Evolutionary conservation across 2,329 filamentous ascomycete species (phyloP).

Genomic region (Fusarium cyanostomum): DNA sequence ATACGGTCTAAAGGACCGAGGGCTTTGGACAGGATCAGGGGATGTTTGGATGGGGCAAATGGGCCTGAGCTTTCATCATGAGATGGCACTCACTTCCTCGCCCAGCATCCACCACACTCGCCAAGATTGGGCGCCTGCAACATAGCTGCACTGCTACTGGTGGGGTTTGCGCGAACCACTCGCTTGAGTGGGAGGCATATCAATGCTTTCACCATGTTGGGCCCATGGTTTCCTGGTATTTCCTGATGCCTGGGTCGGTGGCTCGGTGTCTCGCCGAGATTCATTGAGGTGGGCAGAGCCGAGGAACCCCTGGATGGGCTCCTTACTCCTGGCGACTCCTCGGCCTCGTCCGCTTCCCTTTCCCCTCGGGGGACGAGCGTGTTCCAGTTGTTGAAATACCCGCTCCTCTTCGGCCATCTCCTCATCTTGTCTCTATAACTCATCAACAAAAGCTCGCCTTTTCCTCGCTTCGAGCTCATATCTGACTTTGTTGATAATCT

Average conservation of each 20-base stretch:
- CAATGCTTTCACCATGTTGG: constrained; percentile 12
- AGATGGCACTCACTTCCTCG: constrained; percentile 24
- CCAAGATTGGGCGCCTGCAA: constrained; percentile 9
- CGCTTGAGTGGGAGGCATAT: constrained; percentile 12
- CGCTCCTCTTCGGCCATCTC: constrained; percentile 11
- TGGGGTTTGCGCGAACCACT: constrained; percentile 18
- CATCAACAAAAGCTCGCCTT: constrained; percentile 2
- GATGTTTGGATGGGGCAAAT: constrained; percentile 18
- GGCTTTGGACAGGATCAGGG: constrained; percentile 17
- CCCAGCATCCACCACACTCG: constrained; percentile 6
- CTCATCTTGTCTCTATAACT: constrained; percentile 10
- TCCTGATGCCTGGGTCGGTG: constrained; percentile 18
- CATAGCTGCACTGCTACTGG: constrained; percentile 10
- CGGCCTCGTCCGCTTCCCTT: constrained; percentile 16
- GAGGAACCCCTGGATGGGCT: constrained; percentile 12
- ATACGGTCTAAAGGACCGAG: constrained; percentile 21
- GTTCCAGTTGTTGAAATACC: constrained; percentile 23
- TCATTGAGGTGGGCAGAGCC: constrained; percentile 18
- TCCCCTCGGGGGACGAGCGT: constrained; percentile 13
- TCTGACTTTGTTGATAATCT: neutral
- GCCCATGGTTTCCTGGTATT: constrained; percentile 8
- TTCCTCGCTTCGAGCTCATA: constrained; percentile 2
- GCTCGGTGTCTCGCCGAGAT: constrained; percentile 13
- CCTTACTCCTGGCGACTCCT: constrained; percentile 5
- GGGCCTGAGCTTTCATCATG: constrained; percentile 25